phyloP scores from a whole-genome alignment of 768 basidiomycete genomes.

The Trametopsis cervina region DNA sequence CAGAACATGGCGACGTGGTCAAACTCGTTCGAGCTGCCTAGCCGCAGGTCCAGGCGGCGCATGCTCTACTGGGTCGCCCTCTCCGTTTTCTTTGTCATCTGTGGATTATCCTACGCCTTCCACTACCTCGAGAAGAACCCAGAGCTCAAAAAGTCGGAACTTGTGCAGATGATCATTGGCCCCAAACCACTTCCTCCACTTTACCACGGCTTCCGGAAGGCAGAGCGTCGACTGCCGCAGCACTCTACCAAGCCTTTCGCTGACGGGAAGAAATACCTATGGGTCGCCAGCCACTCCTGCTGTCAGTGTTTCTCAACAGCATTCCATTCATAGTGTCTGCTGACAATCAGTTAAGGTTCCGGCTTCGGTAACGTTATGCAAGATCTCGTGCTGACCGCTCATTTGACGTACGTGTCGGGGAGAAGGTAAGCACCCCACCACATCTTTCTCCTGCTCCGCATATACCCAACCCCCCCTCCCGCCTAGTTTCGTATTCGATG shows the following conservation, averaged over 20 bases:
- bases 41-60: too few relatives aligned
- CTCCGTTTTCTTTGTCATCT: too few relatives aligned
- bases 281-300: slow-evolving; percentile 40
- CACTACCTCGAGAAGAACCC: too few relatives aligned
- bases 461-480: neutral
- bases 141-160: neutral
- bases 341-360: slow-evolving; percentile 19
- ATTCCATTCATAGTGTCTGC: neutral
- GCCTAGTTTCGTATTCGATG: slow-evolving; percentile 41
- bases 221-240: slow-evolving; percentile 40
- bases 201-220: slow-evolving; percentile 35
- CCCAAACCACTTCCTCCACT: slow-evolving; percentile 32
- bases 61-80: too few relatives aligned
- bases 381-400: slow-evolving; percentile 27
- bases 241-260: slow-evolving; percentile 34
- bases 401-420: slow-evolving; percentile 28
- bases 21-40: too few relatives aligned
- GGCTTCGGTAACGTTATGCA: slow-evolving; percentile 37
- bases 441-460: too few relatives aligned
- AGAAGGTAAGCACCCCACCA: slow-evolving; percentile 25
- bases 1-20: too few relatives aligned
- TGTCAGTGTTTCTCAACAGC: slow-evolving; percentile 21
- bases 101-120: too few relatives aligned
- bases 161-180: slow-evolving; percentile 8
- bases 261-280: slow-evolving; percentile 39